Conservation (phyloP, 352 stramenopile genomes). For the Pythium chondricola region DNA sequence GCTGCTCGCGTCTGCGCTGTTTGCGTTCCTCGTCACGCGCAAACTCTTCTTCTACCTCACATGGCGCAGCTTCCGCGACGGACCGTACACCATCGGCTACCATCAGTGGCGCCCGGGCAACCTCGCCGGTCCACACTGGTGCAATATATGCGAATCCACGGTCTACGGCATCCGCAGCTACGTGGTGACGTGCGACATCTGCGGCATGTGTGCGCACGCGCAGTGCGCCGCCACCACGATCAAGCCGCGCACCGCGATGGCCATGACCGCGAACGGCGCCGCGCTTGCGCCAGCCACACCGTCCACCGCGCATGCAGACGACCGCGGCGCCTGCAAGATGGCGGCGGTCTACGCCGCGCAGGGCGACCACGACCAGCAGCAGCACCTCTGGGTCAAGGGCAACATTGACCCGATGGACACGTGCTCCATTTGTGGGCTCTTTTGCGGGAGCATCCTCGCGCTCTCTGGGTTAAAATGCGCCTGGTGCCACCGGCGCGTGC, state of each 20-base stretch:
- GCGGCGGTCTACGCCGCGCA: constrained; percentile 7
- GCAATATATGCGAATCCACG: constrained; percentile 72
- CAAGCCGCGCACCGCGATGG: constrained; percentile 22
- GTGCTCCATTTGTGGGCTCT: constrained; percentile 69
- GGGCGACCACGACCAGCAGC: constrained; percentile 15
- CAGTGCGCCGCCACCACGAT: constrained; percentile 58
- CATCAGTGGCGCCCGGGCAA: constrained; percentile 78
- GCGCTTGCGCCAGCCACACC: neutral
- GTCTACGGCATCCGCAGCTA: constrained; percentile 84
- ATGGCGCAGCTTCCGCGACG: constrained; percentile 74
- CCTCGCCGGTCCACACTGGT: constrained; percentile 69
- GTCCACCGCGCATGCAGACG: neutral
- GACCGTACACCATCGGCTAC: constrained; percentile 54
- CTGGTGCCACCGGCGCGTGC: constrained; percentile 76
- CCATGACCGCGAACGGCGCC: neutral
- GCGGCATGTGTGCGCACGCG: constrained; percentile 75
- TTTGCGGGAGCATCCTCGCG: constrained; percentile 76
- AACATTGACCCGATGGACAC: constrained; percentile 83
- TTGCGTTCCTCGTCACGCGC: constrained; percentile 52
- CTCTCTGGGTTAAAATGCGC: constrained; percentile 75
- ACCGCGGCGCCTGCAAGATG: constrained; percentile 15
- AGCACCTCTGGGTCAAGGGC: constrained; percentile 73
- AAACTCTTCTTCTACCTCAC: constrained; percentile 80
- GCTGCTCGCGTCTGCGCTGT: constrained; percentile 30
- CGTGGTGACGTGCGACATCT: constrained; percentile 81